Base-by-base conservation (phyloP, 169 alveolate genomes). In the Plasmodium ovale region DNA sequence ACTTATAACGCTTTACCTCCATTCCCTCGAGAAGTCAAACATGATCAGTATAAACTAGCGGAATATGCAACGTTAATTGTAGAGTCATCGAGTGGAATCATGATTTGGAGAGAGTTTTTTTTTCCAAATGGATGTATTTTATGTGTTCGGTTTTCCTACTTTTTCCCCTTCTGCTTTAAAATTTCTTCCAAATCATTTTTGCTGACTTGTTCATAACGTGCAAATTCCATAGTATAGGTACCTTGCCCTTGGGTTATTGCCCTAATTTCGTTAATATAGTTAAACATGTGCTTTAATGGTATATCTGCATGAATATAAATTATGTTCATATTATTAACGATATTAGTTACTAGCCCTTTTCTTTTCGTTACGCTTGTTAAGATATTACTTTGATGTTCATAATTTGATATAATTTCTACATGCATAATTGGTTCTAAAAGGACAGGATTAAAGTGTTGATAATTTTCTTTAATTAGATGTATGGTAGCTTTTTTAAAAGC, bases 401-500 rank as follows among this genome's bases (percentile, higher is more conserved):
- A 88, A 33, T 98, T 98, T 1, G 95, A 95, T 23, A 95, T 93
- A 27, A 97, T 98, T 87, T 98, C 99, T 19, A 98, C 98, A 29
- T 92, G 88, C 99, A 97, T 98, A 16, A 97, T 77, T 21, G 99
- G 99, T 87, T 97, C 99, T 69, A 97, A 82, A 31, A 97, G 95
- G 39, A 92, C 87, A 6, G 98, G 98, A 14, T 91, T 84, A 21
- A 98, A 98, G 23, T 92, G 93, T 60, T 89, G 93, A 77, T 94
- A 96, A 87, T 56, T 87, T 67, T 74, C 95, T 92, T 44, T 71
- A 12, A 88, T 62, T 35, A 65, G 51, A 60, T 87, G 60, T 35
- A 94, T 94, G 42, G 99, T 97, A 9, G 99, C 99, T 68, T 93
- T 92, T 90, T 94, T 95, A 92, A 98, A 98, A 42, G 99, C 99